A percentile compares a stretch with the other conserved stretches of the same genome.
phyloP scores from a whole-genome alignment of 495 filamentous ascomycete genomes.

The Amorphotheca resinae region DNA sequence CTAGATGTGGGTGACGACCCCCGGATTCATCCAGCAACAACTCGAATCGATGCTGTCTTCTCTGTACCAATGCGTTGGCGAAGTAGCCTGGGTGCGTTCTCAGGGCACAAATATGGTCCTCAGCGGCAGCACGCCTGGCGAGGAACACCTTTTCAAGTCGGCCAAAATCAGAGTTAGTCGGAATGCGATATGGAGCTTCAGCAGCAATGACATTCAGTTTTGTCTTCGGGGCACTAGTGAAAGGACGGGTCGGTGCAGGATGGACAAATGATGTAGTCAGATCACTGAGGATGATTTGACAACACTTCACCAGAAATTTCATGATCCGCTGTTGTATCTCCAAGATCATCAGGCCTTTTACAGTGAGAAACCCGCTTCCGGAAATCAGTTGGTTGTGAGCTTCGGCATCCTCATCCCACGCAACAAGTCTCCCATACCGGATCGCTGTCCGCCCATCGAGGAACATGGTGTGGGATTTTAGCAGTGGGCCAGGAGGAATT shows the following conservation, averaged over 20 bases:
- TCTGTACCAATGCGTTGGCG: constrained; percentile 23
- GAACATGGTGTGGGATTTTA: constrained; percentile 29
- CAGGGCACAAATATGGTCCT: constrained; percentile 34
- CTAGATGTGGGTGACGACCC: constrained; percentile 19
- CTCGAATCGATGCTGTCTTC: constrained; percentile 31
- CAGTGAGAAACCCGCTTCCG: constrained; percentile 24
- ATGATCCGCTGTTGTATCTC: constrained; percentile 30
- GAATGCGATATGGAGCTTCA: constrained; percentile 34
- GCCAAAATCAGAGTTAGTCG: constrained; percentile 28
- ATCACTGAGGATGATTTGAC: constrained; percentile 29
- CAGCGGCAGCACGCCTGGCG: constrained; percentile 25
- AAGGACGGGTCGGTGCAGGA: constrained; percentile 16
- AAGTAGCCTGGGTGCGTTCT: constrained; percentile 41
- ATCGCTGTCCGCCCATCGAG: constrained; percentile 25
- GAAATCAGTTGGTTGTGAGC: constrained; percentile 24
- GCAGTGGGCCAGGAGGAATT: constrained; percentile 21
- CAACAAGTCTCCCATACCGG: constrained; percentile 30
- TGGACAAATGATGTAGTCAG: constrained; percentile 16
- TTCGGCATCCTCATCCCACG: constrained; percentile 28
- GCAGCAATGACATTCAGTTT: constrained; percentile 24
- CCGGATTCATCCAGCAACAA: constrained; percentile 20
- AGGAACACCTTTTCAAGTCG: constrained; percentile 26
- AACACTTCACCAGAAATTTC: constrained; percentile 29
- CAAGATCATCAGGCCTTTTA: constrained; percentile 29
- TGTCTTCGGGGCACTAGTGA: constrained; percentile 13